Evolutionary conservation across 2,329 filamentous ascomycete genomes (phyloP).

Genomic region (Gaeumannomyces tritici): DNA sequence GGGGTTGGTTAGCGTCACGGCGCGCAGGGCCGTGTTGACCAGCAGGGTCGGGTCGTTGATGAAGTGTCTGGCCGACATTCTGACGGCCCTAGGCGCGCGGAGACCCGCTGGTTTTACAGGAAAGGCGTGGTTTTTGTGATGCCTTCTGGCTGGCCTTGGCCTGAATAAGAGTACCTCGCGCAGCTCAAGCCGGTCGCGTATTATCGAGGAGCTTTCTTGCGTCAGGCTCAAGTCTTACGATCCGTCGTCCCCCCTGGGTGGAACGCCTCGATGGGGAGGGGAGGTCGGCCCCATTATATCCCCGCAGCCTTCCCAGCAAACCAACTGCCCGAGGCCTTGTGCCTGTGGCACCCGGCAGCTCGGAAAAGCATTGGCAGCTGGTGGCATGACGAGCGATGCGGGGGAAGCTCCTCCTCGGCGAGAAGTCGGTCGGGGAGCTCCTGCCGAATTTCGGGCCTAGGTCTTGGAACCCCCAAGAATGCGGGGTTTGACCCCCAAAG

Average conservation of each 20-base stretch:
- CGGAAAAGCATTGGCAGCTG: background rate
- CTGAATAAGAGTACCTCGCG: no score
- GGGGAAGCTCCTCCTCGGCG: background rate
- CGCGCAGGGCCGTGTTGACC: conserved; percentile 65
- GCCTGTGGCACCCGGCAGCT: background rate
- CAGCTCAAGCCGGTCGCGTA: no score
- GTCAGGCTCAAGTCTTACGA: no score
- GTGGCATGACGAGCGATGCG: background rate
- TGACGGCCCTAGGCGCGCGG: background rate
- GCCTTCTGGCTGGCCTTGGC: background rate
- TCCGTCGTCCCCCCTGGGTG: background rate
- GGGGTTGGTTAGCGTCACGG: conserved; percentile 76
- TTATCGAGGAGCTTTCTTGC: no score
- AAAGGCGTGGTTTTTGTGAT: background rate
- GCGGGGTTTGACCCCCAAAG: background rate
- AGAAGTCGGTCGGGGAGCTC: background rate
- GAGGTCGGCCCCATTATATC: background rate
- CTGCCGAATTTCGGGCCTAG: background rate
- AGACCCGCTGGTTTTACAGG: background rate
- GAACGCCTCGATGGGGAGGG: background rate
- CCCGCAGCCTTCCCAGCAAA: background rate
- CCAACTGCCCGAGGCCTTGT: background rate
- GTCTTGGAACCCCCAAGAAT: background rate
- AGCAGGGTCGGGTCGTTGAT: conserved; percentile 74
- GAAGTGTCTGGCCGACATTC: conserved; percentile 65